Evolutionary conservation across 225 moss, liverwort and hornwort species (phyloP).

Genomic region (Polytrichum commune): DNA sequence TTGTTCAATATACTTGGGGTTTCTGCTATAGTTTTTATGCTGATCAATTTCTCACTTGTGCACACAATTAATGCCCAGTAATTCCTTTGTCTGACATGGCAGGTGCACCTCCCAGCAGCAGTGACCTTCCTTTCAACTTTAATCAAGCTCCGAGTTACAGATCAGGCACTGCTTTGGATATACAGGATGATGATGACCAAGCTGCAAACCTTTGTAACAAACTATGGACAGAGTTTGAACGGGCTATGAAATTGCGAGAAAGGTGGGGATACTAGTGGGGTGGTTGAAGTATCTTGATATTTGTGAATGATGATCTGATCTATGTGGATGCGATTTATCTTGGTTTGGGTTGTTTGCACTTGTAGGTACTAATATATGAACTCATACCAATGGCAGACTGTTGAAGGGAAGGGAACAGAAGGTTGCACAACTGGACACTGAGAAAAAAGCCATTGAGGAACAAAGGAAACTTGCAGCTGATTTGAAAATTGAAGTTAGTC

Average conservation of each 20-base stretch:
- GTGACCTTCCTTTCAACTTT: too few relatives aligned
- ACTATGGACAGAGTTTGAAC: slow-evolving; percentile 46
- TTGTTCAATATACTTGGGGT: too few relatives aligned
- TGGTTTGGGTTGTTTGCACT: background rate
- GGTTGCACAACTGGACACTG: slow-evolving; percentile 9
- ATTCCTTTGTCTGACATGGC: too few relatives aligned
- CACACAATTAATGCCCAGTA: too few relatives aligned
- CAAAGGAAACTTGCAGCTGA: slow-evolving; percentile 28
- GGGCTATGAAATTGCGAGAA: slow-evolving; percentile 38
- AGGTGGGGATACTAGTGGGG: slow-evolving; percentile 16
- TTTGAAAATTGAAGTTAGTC: slow-evolving; percentile 25
- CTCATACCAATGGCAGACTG: slow-evolving; percentile 19
- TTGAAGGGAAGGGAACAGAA: slow-evolving; percentile 32
- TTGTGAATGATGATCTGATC: background rate
- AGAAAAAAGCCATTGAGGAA: slow-evolving; percentile 31
- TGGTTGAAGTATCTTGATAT: background rate
- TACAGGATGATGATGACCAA: slow-evolving; percentile 12
- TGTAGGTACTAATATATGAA: slow-evolving; percentile 4
- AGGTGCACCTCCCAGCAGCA: too few relatives aligned
- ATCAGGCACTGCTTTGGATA: slow-evolving; percentile 1
- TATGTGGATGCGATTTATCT: too few relatives aligned
- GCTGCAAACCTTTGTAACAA: slow-evolving; percentile 37
- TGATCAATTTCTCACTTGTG: too few relatives aligned
- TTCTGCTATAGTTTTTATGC: too few relatives aligned
- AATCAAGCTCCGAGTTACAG: too few relatives aligned